phyloP scores from a whole-genome alignment of 805 yeast species.

The Candida silvatica region DNA sequence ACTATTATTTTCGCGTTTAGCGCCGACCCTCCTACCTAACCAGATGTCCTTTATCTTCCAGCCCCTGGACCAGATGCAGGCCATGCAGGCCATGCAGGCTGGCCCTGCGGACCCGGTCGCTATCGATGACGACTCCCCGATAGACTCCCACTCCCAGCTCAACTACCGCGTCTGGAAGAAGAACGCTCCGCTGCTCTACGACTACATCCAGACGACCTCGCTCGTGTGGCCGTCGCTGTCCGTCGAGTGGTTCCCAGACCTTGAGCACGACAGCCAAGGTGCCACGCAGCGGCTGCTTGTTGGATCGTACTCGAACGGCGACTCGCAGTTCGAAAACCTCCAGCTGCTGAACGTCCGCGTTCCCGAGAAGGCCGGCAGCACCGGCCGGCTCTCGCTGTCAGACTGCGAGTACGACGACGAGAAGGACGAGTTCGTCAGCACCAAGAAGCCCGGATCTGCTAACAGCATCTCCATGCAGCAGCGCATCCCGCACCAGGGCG shows the following conservation, averaged over 20 bases:
- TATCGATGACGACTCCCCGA: slow-evolving; percentile 3
- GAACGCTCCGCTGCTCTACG: slow-evolving; percentile 48
- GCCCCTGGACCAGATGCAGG: too few relatives aligned
- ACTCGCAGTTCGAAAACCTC: slow-evolving; percentile 19
- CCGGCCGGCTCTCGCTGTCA: slow-evolving; percentile 2
- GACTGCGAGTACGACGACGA: slow-evolving; percentile 27
- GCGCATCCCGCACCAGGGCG: slow-evolving; percentile 59
- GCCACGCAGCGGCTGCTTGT: slow-evolving; percentile 35
- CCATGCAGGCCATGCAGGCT: too few relatives aligned
- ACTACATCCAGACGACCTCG: slow-evolving; percentile 40
- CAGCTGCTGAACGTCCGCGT: slow-evolving; percentile 7
- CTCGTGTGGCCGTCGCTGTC: slow-evolving; percentile 60
- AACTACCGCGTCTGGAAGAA: slow-evolving; percentile 54
- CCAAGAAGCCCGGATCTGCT: slow-evolving; percentile 3
- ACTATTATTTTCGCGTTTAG: too few relatives aligned
- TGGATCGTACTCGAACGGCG: slow-evolving; percentile 60
- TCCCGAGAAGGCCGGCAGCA: slow-evolving; percentile 2
- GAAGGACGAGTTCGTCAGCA: slow-evolving; percentile 23
- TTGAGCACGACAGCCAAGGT: slow-evolving; percentile 20
- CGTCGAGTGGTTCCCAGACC: slow-evolving; percentile 57
- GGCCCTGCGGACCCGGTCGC: too few relatives aligned
- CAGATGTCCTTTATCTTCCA: too few relatives aligned
- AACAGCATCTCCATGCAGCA: slow-evolving; percentile 28
- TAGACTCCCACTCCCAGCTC: background rate
- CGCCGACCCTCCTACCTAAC: too few relatives aligned